Conservation (phyloP, 441 rosid genomes). For the Aquilaria agallochum region DNA sequence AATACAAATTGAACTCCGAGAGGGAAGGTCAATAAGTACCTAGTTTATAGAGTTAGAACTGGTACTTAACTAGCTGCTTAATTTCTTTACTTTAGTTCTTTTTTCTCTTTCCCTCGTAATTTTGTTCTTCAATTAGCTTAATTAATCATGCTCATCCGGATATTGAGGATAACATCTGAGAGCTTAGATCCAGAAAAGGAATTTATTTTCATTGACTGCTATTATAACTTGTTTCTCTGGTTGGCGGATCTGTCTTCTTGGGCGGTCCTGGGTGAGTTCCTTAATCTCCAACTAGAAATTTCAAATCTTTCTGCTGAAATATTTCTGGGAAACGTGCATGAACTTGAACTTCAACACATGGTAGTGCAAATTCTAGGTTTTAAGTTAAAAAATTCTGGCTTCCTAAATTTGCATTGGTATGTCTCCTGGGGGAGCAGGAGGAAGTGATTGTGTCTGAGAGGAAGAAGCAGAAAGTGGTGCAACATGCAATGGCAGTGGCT, state of each 20-base stretch:
- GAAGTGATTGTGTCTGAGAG: conserved; percentile 32
- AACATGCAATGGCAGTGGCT: conserved; percentile 3
- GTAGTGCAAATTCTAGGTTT: too few species aligned
- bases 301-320: too few species aligned
- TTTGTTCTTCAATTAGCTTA: conserved; percentile 22
- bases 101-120: conserved; percentile 2
- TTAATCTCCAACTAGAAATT: too few species aligned
- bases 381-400: background rate
- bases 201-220: conserved; percentile 14
- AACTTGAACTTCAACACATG: too few species aligned
- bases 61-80: conserved; percentile 28
- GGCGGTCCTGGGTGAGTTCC: too few species aligned
- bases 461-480: conserved; percentile 47
- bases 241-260: too few species aligned
- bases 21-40: conserved; percentile 34
- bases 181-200: conserved; percentile 25
- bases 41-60: conserved; percentile 36
- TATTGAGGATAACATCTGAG: conserved; percentile 33
- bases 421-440: conserved; percentile 4
- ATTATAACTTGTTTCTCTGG: too few species aligned
- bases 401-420: conserved; percentile 9
- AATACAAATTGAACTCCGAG: conserved; percentile 8
- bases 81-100: conserved; percentile 14
- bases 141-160: conserved; percentile 24
- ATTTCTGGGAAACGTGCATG: too few species aligned